Evolutionary conservation across 2,329 filamentous ascomycete species (phyloP), one percentile per base, ranked within the genome.

Genomic region (Alternaria dauci): DNA sequence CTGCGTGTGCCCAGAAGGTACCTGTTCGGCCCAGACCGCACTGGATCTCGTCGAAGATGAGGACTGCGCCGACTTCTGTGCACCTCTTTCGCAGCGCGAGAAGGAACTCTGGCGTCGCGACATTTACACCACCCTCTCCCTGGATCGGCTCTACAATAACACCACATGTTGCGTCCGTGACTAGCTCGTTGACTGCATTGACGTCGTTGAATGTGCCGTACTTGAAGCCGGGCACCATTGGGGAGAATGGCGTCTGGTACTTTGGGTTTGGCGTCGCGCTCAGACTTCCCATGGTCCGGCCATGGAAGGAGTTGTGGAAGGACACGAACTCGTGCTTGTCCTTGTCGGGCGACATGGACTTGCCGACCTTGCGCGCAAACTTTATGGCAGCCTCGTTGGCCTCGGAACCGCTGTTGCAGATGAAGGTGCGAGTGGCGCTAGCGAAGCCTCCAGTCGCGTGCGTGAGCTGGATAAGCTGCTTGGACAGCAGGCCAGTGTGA

Each of bases 361-460:
- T 94, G 71, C 93, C 94, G 23, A 91, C 89, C 81, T 99, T 99
- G 71, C 95, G 88, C 20, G 94, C 91, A 73, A 99, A 98, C 80
- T 99, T 99, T 78, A 99, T 91, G 36, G 94, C 95, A 1, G 94
- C 95, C 82, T 99, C 95, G 79, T 99, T 99, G 76, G 95, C 95
- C 81, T 99, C 95, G 61, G 91, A 92, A 61, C 95, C 95, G 4
- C 94, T 97, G 82, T 99, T 99, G 83, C 93, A 97, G 67, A 99
- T 87, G 76, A 99, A 99, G 2, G 92, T 93, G 58, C 91, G 87
- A 20, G 86, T 84, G 18, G 91, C 93, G 73, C 90, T 87, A 69
- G 91, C 88, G 91, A 98, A 97, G 67, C 86, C 91, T 41, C 93
- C 93, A 0, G 91, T 89, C 71, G 90, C 88, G 55, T 86, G 80